These are phyloP conservation scores for Artemisia annua DNA, from an alignment of 129 eudicot genomes.

Conservation along the genomic window DNA sequence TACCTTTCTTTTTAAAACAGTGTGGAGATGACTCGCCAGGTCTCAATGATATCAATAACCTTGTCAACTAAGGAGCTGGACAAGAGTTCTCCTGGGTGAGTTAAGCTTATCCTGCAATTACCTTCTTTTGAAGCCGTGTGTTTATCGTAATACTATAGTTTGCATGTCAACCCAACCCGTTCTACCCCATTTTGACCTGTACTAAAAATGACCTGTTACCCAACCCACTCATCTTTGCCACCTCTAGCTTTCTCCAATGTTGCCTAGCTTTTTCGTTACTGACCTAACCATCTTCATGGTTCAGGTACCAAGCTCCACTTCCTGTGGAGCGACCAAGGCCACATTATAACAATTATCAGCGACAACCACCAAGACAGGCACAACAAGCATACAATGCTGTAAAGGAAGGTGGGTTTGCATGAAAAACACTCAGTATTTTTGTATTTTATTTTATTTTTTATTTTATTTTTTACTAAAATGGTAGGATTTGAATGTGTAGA, in stretches of 20 bases:
- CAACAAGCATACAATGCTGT: slow-evolving; percentile 50
- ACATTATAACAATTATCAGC: slow-evolving; percentile 52
- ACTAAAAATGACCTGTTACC: not conserved
- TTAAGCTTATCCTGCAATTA: slow-evolving; percentile 15
- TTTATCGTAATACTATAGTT: not conserved
- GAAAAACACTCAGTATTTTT: not conserved
- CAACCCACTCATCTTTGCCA: not conserved
- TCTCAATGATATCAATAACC: slow-evolving; percentile 90
- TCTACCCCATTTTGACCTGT: not conserved
- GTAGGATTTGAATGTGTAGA: slow-evolving; percentile 36
- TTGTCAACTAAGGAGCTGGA: slow-evolving; percentile 83
- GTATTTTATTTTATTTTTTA: not conserved
- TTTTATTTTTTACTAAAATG: not conserved
- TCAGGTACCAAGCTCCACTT: slow-evolving; percentile 93
- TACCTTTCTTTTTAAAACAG: slow-evolving; percentile 45
- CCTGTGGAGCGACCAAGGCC: slow-evolving; percentile 60
- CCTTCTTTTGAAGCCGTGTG: slow-evolving; percentile 7
- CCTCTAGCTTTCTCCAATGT: not conserved
- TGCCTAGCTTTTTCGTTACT: not conserved
- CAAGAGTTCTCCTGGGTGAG: slow-evolving; percentile 92
- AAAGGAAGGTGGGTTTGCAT: slow-evolving; percentile 51
- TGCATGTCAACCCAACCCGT: not conserved
- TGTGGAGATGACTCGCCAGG: slow-evolving; percentile 95
- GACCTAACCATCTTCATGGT: slow-evolving; percentile 22
- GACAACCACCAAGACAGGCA: slow-evolving; percentile 64